A percentile compares a stretch with the other conserved stretches of the same genome.
Evolutionary conservation across 805 yeast genomes (phyloP).

Genomic region (Debaryomyces castellii): DNA sequence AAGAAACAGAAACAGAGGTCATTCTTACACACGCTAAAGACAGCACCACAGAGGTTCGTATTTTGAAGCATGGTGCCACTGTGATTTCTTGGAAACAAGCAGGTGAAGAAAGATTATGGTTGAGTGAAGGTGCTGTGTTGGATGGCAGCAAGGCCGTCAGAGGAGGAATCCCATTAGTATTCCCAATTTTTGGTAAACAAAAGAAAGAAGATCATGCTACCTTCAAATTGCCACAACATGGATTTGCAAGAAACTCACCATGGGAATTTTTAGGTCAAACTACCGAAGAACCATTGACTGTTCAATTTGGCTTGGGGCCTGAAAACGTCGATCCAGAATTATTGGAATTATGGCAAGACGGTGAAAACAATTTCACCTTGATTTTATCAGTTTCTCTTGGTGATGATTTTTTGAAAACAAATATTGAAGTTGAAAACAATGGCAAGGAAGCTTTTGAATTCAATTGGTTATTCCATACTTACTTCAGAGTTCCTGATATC

Average conservation of each 20-base stretch:
- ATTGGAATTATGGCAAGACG: conserved; percentile 52
- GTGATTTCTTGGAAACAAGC: conserved; percentile 74
- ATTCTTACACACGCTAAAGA: conserved; percentile 55
- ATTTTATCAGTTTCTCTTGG: conserved; percentile 65
- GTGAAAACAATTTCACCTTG: conserved; percentile 69
- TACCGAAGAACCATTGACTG: conserved; percentile 64
- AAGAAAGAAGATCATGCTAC: conserved; percentile 54
- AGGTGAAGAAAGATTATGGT: conserved; percentile 82
- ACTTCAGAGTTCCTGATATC: conserved; percentile 72
- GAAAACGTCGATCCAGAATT: conserved; percentile 70
- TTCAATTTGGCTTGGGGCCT: conserved; percentile 89
- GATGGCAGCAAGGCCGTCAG: conserved; percentile 95
- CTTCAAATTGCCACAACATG: conserved; percentile 85
- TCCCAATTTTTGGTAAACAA: conserved; percentile 86
- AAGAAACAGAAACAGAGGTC: conserved; percentile 64
- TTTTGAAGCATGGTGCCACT: conserved; percentile 87
- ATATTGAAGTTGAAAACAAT: conserved; percentile 73
- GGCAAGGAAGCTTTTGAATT: conserved; percentile 70
- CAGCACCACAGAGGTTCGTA: conserved; percentile 55
- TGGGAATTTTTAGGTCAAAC: conserved; percentile 96
- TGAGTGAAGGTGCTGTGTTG: conserved; percentile 70
- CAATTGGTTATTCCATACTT: conserved; percentile 95
- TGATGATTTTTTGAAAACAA: conserved; percentile 58
- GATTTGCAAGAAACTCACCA: conserved; percentile 83
- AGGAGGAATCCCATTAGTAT: conserved; percentile 96